Percentiles rank a stretch among this genome's conserved stretches.
phyloP scores from a whole-genome alignment of 257 asterid genomes.

The Gentiana macrophylla region DNA sequence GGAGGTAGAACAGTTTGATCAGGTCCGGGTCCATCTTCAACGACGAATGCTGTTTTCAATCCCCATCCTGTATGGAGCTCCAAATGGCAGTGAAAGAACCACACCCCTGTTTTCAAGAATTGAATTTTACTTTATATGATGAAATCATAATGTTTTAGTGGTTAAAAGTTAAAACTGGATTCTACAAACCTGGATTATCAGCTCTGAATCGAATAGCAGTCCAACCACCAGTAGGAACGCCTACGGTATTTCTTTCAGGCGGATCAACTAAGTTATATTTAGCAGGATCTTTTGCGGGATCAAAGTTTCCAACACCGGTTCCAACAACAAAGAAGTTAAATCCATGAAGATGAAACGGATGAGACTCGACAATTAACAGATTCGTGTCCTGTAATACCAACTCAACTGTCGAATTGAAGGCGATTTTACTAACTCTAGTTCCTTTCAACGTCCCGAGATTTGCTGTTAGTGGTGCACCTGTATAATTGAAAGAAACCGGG shows the following conservation, averaged over 20 bases:
- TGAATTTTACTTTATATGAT: no score
- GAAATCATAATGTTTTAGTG: no score
- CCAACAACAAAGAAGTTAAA: slow-evolving; percentile 72
- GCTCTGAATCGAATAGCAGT: slow-evolving; percentile 72
- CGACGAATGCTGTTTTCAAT: slow-evolving; percentile 44
- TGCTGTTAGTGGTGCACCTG: slow-evolving; percentile 64
- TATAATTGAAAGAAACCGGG: slow-evolving; percentile 21
- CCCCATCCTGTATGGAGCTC: slow-evolving; percentile 65
- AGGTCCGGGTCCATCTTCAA: slow-evolving; percentile 43
- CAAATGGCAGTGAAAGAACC: slow-evolving; percentile 61
- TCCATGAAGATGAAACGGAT: slow-evolving; percentile 84
- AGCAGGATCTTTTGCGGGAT: slow-evolving; percentile 35
- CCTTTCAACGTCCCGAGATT: slow-evolving; percentile 33
- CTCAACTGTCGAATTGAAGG: slow-evolving; percentile 58
- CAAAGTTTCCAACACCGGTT: slow-evolving; percentile 55
- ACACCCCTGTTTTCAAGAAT: slow-evolving; percentile 35
- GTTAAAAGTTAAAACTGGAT: no score
- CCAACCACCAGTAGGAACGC: slow-evolving; percentile 87
- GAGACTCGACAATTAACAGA: slow-evolving; percentile 51
- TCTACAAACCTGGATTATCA: slow-evolving; percentile 59
- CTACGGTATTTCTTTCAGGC: slow-evolving; percentile 64
- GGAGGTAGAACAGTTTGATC: slow-evolving; percentile 42
- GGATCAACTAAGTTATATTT: slow-evolving; percentile 60
- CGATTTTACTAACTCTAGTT: slow-evolving; percentile 40
- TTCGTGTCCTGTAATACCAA: slow-evolving; percentile 63